phyloP scores from a whole-genome alignment of 768 basidiomycete species.

The Xerocomellus amylosporus region DNA sequence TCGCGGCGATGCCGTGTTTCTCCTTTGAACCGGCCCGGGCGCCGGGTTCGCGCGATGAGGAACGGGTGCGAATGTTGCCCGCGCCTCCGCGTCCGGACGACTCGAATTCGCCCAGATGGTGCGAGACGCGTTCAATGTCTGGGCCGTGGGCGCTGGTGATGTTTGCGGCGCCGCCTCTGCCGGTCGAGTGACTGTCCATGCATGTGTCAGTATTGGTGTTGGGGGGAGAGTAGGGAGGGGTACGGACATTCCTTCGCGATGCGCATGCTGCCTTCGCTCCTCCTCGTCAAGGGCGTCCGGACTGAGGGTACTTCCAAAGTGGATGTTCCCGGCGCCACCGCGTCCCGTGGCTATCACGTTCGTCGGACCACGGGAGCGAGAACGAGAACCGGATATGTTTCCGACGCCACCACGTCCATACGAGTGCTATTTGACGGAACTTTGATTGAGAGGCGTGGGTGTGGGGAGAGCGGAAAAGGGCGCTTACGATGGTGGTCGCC shows the following conservation, averaged over 20 bases:
- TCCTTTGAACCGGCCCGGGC: constrained; percentile 27
- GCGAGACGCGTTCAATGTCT: constrained; percentile 33
- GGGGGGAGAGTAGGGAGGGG: neutral
- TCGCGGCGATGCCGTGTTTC: constrained; percentile 29
- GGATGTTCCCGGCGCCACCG: constrained; percentile 63
- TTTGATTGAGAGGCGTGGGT: neutral
- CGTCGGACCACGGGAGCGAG: constrained; percentile 43
- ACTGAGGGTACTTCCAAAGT: constrained; percentile 25
- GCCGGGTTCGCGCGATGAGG: constrained; percentile 30
- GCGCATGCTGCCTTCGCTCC: constrained; percentile 31
- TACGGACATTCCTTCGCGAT: constrained; percentile 42
- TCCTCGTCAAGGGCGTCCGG: constrained; percentile 33
- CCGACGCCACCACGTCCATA: constrained; percentile 65
- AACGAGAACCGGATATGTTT: constrained; percentile 54
- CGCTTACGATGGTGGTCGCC: constrained; percentile 35
- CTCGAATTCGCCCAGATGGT: constrained; percentile 32
- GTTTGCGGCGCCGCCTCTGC: constrained; percentile 69
- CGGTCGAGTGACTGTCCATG: constrained; percentile 56
- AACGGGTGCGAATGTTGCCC: constrained; percentile 55
- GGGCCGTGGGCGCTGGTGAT: constrained; percentile 42
- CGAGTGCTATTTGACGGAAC: constrained; percentile 42
- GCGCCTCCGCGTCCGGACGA: constrained; percentile 58
- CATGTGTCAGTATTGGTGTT: neutral
- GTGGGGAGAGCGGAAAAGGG: neutral
- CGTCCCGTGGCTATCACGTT: constrained; percentile 49